A percentile compares a stretch with the other conserved stretches of the same genome.
Evolutionary conservation across 1,284 basidiomycete genomes (phyloP).

Genomic region (Boletus smithii): DNA sequence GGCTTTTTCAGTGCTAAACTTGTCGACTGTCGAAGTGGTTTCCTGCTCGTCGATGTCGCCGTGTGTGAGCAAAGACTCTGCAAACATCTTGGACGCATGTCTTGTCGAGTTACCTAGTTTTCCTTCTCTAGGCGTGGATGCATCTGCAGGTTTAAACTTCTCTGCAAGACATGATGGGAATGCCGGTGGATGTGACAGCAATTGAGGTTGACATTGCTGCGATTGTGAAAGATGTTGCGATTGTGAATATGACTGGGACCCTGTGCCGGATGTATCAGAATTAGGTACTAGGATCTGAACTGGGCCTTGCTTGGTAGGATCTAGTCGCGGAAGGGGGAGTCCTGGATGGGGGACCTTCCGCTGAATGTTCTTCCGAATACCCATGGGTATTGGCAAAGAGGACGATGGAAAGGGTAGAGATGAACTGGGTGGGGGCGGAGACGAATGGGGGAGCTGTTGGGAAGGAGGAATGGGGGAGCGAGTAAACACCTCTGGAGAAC

Average conservation of each 20-base stretch:
- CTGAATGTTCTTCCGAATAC: constrained; percentile 23
- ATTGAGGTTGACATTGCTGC: constrained; percentile 8
- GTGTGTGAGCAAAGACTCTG: not conserved
- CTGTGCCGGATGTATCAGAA: constrained; percentile 29
- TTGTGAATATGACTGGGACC: constrained; percentile 24
- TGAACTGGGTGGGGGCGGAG: constrained; percentile 13
- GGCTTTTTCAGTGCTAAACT: too few relatives aligned
- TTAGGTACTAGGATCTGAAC: constrained; percentile 32
- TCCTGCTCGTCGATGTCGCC: not conserved
- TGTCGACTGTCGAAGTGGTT: not conserved
- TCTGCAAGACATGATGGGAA: constrained; percentile 19
- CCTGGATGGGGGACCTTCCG: constrained; percentile 30
- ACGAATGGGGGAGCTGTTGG: constrained; percentile 13
- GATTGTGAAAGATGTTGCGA: too few relatives aligned
- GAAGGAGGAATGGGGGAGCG: constrained; percentile 1
- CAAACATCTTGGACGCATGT: constrained; percentile 4
- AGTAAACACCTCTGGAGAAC: constrained; percentile 9
- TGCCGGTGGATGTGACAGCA: constrained; percentile 4
- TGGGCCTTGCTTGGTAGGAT: constrained; percentile 22
- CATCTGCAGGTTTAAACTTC: constrained; percentile 17
- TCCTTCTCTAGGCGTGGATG: constrained; percentile 21
- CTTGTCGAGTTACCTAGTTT: not conserved
- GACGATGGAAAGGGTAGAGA: constrained; percentile 10
- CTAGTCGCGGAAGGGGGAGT: constrained; percentile 3
- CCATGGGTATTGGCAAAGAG: constrained; percentile 5